phyloP scores from a whole-genome alignment of 495 filamentous ascomycete species.

The Aspergillus indologenus region DNA sequence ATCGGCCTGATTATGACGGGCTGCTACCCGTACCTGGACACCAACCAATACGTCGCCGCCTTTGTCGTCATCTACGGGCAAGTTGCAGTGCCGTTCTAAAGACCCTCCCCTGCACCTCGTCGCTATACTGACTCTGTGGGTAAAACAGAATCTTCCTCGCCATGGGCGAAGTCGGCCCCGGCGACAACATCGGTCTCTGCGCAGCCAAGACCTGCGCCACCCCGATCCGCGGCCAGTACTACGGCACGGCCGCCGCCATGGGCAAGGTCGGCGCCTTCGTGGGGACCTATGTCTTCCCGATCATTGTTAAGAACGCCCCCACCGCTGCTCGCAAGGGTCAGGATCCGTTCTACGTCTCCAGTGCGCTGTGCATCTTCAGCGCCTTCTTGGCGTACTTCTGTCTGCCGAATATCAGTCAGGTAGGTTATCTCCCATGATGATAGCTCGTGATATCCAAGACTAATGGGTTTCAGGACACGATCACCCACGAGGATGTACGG shows the following conservation, averaged over 20 bases:
- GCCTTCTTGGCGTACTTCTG: conserved; percentile 56
- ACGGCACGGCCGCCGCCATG: conserved; percentile 78
- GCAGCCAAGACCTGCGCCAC: conserved; percentile 88
- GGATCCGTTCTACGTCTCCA: conserved; percentile 76
- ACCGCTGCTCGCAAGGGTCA: conserved; percentile 61
- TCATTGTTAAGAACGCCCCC: conserved; percentile 64
- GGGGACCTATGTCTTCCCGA: conserved; percentile 78
- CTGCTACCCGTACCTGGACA: conserved; percentile 61
- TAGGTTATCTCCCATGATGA: not conserved
- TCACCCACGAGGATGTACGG: conserved; percentile 61
- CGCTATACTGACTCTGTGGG: no score
- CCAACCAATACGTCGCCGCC: conserved; percentile 60
- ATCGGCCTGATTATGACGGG: conserved; percentile 87
- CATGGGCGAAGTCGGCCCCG: conserved; percentile 82
- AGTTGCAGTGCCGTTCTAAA: conserved; percentile 6
- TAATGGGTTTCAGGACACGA: conserved; percentile 54
- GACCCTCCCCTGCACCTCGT: no score
- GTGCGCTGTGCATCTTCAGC: conserved; percentile 60
- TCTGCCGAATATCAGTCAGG: conserved; percentile 55
- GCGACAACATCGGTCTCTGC: conserved; percentile 86
- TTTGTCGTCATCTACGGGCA: conserved; percentile 73
- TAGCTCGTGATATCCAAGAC: not conserved
- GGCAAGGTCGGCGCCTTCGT: conserved; percentile 91
- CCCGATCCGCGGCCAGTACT: conserved; percentile 84
- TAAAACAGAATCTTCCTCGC: conserved; percentile 79